A percentile compares a stretch with the other conserved stretches of the same genome.
These are phyloP conservation scores for Blastomyces parvus DNA, from an alignment of 2,329 filamentous ascomycete genomes.

Conservation along the genomic window DNA sequence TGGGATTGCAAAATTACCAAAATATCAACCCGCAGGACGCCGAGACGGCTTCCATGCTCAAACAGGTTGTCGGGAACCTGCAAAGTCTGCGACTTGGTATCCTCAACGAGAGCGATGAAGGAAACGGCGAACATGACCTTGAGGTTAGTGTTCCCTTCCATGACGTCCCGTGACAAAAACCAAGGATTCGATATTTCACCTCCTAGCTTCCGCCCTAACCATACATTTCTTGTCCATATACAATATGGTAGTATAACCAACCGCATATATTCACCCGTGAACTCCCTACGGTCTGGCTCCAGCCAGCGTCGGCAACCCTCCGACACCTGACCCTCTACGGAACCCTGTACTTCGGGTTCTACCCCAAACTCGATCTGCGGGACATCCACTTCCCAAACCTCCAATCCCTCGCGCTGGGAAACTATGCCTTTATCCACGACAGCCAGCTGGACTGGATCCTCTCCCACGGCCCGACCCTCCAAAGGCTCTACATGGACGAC, in stretches of 20 bases:
- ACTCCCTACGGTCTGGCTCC: slow-evolving; percentile 9
- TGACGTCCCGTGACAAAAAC: background rate
- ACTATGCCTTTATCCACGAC: slow-evolving; percentile 37
- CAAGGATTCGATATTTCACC: background rate
- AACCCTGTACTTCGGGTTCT: slow-evolving; percentile 33
- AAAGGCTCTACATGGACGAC: slow-evolving; percentile 37
- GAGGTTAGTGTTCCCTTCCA: background rate
- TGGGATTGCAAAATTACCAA: slow-evolving; percentile 5
- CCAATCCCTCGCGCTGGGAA: slow-evolving; percentile 33
- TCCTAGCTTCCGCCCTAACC: background rate
- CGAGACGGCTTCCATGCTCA: slow-evolving; percentile 1
- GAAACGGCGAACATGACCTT: background rate
- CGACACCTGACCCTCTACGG: slow-evolving; percentile 34
- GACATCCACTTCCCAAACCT: slow-evolving; percentile 32
- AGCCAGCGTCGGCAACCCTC: slow-evolving; percentile 17
- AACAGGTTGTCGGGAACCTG: background rate
- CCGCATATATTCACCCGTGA: background rate
- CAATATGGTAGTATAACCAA: background rate
- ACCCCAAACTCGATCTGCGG: slow-evolving; percentile 31
- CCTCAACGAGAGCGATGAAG: background rate
- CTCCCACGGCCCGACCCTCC: slow-evolving; percentile 30
- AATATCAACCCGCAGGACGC: background rate
- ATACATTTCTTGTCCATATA: background rate
- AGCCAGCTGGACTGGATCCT: slow-evolving; percentile 42
- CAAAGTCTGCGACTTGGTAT: slow-evolving; percentile 3